Conservation (phyloP, 768 basidiomycete species). For the Boletus rubropictus region DNA sequence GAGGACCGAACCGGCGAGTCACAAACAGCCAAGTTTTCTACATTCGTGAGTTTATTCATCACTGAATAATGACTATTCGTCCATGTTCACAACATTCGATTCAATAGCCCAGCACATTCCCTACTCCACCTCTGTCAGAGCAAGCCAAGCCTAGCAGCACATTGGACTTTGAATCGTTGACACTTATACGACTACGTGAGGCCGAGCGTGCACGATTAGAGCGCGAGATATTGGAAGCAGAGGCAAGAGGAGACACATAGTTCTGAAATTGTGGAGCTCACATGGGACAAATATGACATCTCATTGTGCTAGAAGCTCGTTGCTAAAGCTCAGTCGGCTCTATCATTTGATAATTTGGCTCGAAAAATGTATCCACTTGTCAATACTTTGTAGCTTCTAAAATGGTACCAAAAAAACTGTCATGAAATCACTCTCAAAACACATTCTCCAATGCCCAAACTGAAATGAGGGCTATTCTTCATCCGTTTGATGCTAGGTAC, state of each 20-base stretch:
- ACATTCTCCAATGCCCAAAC: no score
- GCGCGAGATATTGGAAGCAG: slow-evolving; percentile 67
- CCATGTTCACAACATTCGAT: slow-evolving; percentile 6
- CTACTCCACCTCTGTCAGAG: slow-evolving; percentile 13
- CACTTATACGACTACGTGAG: slow-evolving; percentile 73
- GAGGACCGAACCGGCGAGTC: slow-evolving; percentile 1
- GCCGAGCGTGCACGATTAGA: slow-evolving; percentile 76
- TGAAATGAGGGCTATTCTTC: no score
- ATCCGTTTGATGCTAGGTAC: no score
- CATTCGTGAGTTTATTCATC: slow-evolving; percentile 10
- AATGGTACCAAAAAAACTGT: no score
- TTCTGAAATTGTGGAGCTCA: slow-evolving; percentile 4
- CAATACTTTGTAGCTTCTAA: no score
- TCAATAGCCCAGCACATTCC: slow-evolving; percentile 18
- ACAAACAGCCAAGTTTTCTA: slow-evolving; percentile 42
- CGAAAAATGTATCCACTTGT: no score
- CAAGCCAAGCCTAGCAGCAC: slow-evolving; percentile 32
- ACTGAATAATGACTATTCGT: not conserved
- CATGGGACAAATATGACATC: slow-evolving; percentile 4
- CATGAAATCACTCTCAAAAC: no score
- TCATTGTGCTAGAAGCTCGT: not conserved
- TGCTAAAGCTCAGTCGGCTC: no score
- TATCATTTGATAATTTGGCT: no score
- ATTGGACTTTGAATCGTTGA: slow-evolving; percentile 74
- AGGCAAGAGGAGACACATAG: slow-evolving; percentile 35